Evolutionary conservation across 2,329 filamentous ascomycete genomes (phyloP), one percentile per base, ranked within the genome.

Genomic region (Acarospora socialis): DNA sequence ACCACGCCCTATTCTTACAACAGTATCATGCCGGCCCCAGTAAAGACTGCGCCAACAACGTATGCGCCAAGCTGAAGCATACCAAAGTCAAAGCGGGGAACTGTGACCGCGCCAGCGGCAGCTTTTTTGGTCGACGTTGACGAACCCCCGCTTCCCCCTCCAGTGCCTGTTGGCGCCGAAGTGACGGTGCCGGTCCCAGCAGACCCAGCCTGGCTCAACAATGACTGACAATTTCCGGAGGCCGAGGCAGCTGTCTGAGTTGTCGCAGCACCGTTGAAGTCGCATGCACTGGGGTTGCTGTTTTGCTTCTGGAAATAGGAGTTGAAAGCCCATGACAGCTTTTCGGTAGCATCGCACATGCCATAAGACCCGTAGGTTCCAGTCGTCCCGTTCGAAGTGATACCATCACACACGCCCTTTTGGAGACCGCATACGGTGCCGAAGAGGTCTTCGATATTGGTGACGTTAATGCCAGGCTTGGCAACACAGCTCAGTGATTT

Each of bases 401-500:
- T 49, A 12, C 59, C 60, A 9, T 36, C 38, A 43, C 60, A 63
- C 16, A 47, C 50, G 21, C 36, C 39, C 32, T 50, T 39, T 14
- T 44, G 40, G 9, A 50, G 43, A 36, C 59, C 57, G 38, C 59
- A 63, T 28, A 63, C 48, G 7, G 49, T 40, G 28, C 64, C 65
- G 57, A 95, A 95, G 44, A 90, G 68, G 10, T 67, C 59, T 30
- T 68, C 70, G 47, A 73, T 78, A 35, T 72, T 59, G 33, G 74
- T 63, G 30, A 61, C 53, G 41, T 67, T 60, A 15, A 83, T 59
- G 45, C 57, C 56, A 28, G 65, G 56, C 27, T 68, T 62, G 38
- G 83, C 72, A 17, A 69, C 67, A 60, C 90, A 98, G 37, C 63
- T 60, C 35, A 92, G 62, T 26, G 73, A 73, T 42, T 70, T 63